phyloP scores from a whole-genome alignment of 2,329 filamentous ascomycete species.

The Botrytis squamosa region DNA sequence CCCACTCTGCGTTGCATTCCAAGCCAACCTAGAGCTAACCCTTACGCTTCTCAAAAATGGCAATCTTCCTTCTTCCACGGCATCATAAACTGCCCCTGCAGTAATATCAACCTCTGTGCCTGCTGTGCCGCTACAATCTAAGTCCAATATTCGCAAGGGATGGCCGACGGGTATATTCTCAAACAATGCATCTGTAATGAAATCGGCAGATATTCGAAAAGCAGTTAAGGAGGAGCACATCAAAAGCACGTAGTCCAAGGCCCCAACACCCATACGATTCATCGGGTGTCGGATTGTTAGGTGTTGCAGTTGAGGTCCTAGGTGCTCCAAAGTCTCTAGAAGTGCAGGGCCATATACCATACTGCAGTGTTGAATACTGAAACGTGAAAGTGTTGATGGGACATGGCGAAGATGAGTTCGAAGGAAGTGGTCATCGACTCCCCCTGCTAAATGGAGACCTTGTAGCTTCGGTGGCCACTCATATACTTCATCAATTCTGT shows the following conservation, averaged over 20 bases:
- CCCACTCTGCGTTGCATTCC: conserved; percentile 32
- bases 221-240: conserved; percentile 34
- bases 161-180: conserved; percentile 25
- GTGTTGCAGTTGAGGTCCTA: conserved; percentile 35
- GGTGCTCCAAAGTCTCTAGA: conserved; percentile 25
- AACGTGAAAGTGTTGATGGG: conserved; percentile 29
- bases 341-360: conserved; percentile 31
- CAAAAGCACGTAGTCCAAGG: conserved; percentile 32
- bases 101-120: conserved; percentile 32
- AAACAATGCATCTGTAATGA: conserved; percentile 35
- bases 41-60: conserved; percentile 37
- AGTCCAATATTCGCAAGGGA: conserved; percentile 37
- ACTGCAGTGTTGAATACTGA: conserved; percentile 40
- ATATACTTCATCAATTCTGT: conserved; percentile 26
- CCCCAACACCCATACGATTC: conserved; percentile 30
- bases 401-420: conserved; percentile 29
- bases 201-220: conserved; percentile 39
- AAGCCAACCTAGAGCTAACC: conserved; percentile 37
- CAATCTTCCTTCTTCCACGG: conserved; percentile 33
- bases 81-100: conserved; percentile 32
- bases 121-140: conserved; percentile 37
- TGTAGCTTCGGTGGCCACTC: conserved; percentile 38
- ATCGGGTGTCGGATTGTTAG: conserved; percentile 40
- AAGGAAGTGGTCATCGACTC: conserved; percentile 37
- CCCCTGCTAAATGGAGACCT: conserved; percentile 38